Evolutionary conservation across 345 rosid species (phyloP), one percentile per base, ranked within the genome.

Genomic region (Cardiospermum halicacabum): DNA sequence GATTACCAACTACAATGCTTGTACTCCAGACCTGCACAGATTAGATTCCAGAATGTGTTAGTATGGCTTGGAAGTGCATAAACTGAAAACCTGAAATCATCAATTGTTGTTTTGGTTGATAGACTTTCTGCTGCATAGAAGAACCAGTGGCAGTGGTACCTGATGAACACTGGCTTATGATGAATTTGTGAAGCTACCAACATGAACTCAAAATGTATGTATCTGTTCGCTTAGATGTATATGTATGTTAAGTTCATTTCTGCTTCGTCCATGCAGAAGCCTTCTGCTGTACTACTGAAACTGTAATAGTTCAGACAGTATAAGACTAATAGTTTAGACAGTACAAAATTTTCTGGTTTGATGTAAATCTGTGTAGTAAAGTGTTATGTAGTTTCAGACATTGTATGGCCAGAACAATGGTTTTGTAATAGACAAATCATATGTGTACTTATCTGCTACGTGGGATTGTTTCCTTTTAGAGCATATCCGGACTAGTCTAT

Each of bases 71-170:
- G 37, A 37, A 47, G 9, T 1, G 18, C n/a, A 39, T 25, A 25
- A 47, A 53, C 24, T 25, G 58, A 50, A 30, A 62, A 22, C 26
- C 53, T 5, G 16, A 53, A n/a, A 7, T 12, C 11, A 34, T 30
- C 2, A 50, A 31, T 39, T 24, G 25, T 3, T 24, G 11, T 36
- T 16, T 36, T 25, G 36, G 51, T 24, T 65, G 15, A 16, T 15
- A 31, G n/a, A n/a, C n/a, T n/a, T 58, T 70, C 74, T 43, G 80
- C 83, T 16, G 76, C 78, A 60, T 73, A 7, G 81, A 72, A 63
- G 73, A 77, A 36, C 70, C 62, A 55, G 75, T 70, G 5, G 73
- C 67, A 28, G 25, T 62, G 36, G 11, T 11, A 4, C 60, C 56
- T 16, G 61, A 28, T 0, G 1, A n/a, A n/a, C n/a, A n/a, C n/a